Evolutionary conservation across 140 eudicot genomes (phyloP).

Genomic region (Bidens hawaiensis): DNA sequence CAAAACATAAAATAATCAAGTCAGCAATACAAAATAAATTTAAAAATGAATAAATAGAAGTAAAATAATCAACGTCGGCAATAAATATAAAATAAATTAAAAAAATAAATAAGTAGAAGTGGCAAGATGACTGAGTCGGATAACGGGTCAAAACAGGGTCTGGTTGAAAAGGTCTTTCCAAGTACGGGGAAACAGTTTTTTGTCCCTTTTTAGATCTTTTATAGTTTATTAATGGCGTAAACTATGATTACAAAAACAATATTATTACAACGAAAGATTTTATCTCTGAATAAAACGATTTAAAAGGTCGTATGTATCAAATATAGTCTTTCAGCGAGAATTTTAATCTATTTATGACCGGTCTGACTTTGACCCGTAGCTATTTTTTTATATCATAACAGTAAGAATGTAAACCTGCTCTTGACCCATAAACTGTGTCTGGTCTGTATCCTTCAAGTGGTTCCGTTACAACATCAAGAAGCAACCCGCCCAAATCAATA

Average conservation of each 20-base stretch:
- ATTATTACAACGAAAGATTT: neutral
- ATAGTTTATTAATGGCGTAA: neutral
- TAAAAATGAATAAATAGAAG: no score
- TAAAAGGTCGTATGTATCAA: neutral
- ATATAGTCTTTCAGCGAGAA: neutral
- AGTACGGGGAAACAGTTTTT: neutral
- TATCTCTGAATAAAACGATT: neutral
- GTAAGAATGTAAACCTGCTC: conserved; percentile 42
- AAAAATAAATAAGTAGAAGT: neutral
- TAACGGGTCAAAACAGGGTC: neutral
- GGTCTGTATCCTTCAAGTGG: conserved; percentile 34
- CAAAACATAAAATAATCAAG: conserved; percentile 11
- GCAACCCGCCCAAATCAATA: conserved; percentile 64
- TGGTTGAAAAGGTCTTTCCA: neutral
- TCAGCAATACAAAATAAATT: conserved; percentile 14
- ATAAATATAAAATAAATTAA: no score
- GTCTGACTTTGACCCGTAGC: neutral
- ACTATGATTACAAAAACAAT: neutral
- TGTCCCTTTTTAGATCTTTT: neutral
- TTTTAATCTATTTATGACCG: neutral
- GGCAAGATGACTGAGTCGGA: neutral
- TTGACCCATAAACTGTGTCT: conserved; percentile 33
- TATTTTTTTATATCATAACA: neutral
- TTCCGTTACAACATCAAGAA: conserved; percentile 43
- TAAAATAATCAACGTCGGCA: no score